A percentile compares a stretch with the other conserved stretches of the same genome.
Evolutionary conservation across 495 filamentous ascomycete genomes (phyloP).

Genomic region (Trichoderma gamsii): DNA sequence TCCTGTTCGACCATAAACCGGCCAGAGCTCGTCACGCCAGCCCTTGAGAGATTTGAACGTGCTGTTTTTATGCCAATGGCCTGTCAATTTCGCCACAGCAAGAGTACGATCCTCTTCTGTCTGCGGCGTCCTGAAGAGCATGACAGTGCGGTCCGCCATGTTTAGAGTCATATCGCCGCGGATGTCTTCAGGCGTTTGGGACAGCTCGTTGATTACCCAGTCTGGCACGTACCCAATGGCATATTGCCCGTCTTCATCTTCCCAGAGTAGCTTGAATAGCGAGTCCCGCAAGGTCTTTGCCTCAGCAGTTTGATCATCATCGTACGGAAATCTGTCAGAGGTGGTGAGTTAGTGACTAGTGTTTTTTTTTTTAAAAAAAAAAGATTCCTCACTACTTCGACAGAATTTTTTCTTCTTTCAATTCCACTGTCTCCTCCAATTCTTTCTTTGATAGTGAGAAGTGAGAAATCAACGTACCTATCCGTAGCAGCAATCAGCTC

Average conservation of each 20-base stretch:
- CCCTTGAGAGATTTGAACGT: conserved; percentile 68
- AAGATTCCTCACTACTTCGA: not conserved
- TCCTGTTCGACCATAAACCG: conserved; percentile 61
- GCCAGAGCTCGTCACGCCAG: conserved; percentile 87
- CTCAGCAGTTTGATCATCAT: conserved; percentile 45
- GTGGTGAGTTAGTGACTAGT: not conserved
- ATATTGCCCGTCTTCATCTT: conserved; percentile 43
- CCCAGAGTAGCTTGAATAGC: conserved; percentile 50
- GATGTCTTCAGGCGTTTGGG: conserved; percentile 39
- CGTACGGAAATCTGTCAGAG: conserved; percentile 60
- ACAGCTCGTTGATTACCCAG: conserved; percentile 50
- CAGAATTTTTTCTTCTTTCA: not conserved
- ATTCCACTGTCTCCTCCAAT: no score
- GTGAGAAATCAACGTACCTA: conserved; percentile 36
- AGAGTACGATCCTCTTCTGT: conserved; percentile 53
- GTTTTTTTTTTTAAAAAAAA: not conserved
- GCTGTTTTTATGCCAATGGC: conserved; percentile 55
- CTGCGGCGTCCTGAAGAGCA: conserved; percentile 38
- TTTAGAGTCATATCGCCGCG: conserved; percentile 51
- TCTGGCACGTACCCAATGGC: conserved; percentile 59
- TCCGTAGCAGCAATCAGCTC: conserved; percentile 55
- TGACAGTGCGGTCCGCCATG: conserved; percentile 40
- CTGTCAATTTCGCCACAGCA: conserved; percentile 52
- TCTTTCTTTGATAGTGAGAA: conserved; percentile 3
- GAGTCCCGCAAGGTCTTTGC: conserved; percentile 43